Evolutionary conservation across 306 rosid species (phyloP), one percentile per base, ranked within the genome.

Genomic region (Prunus davidiana): DNA sequence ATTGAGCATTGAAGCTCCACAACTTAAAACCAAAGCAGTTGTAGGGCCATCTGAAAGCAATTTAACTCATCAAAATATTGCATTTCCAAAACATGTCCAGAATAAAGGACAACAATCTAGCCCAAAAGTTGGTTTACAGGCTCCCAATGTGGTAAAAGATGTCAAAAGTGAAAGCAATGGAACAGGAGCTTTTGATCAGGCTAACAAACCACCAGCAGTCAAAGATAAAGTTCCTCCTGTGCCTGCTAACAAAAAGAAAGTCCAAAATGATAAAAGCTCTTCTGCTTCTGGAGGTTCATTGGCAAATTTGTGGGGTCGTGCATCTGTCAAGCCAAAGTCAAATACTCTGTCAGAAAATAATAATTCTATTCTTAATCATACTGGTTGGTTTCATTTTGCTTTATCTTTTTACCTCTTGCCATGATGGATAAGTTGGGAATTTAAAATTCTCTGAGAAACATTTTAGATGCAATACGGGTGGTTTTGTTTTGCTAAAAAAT

Each of bases 291-390:
- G 91, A 80, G 88, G 97, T 82, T 92, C 93, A 16, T 79, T 92
- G 81, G 90, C 93, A 34, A 89, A 90, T 73, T 67, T 90, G 32
- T 92, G 99, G 99, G 86, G 86, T 20, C 88, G 88, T 19, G 93
- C 96, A 80, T 85, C 97, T 79, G 81, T 87, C 67, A 92, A 92
- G 86, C 72, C 96, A 20, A 92, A 89, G 78, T 83, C 90, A 41
- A 46, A 79, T 72, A 66, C 85, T 43, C 79, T 85, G 51, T 87
- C 62, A 18, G 93, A 85, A 82, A 81, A 77, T 61, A 84, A 67
- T 66, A 75, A 62, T 54, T 45, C 18, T 6, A 11, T 75, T 81
- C 80, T 90, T 73, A 64, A 84, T 79, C 79, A 84, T 30, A 58
- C 85, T 72, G 97, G 98, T 92, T 77, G 64, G 97, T 89, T 60